These are phyloP conservation scores for Ustilago trichophora DNA, from an alignment of 1,284 basidiomycete genomes.

Conservation along the genomic window DNA sequence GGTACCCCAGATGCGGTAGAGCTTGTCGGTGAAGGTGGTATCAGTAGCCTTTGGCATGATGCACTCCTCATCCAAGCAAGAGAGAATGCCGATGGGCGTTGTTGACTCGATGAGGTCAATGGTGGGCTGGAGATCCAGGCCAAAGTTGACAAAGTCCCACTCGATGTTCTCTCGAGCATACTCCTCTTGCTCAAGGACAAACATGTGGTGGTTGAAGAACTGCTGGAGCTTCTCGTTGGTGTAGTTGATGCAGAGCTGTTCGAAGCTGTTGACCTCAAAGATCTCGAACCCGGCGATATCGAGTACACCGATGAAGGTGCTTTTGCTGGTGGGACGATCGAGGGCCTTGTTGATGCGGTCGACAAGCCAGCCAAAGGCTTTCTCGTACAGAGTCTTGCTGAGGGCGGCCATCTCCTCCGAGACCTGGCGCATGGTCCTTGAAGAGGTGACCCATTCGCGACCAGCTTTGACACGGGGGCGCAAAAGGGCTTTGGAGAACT, in stretches of 20 bases:
- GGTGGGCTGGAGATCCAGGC: constrained; percentile 94
- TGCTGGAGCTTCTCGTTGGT: constrained; percentile 75
- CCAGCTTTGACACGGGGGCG: constrained; percentile 86
- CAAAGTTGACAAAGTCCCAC: constrained; percentile 99
- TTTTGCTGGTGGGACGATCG: constrained; percentile 86
- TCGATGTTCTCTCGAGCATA: constrained; percentile 96
- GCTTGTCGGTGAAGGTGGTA: constrained; percentile 91
- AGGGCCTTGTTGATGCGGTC: constrained; percentile 94
- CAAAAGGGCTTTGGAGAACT: constrained; percentile 79
- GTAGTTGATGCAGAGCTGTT: constrained; percentile 98
- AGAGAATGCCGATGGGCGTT: constrained; percentile 84
- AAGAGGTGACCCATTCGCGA: constrained; percentile 94
- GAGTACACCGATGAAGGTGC: constrained; percentile 96
- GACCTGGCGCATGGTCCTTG: constrained; percentile 89
- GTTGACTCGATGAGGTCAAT: constrained; percentile 93
- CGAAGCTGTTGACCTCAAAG: constrained; percentile 75
- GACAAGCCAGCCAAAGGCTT: constrained; percentile 91
- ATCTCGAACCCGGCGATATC: constrained; percentile 99
- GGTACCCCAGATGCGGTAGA: constrained; percentile 68
- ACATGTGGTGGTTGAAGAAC: constrained; percentile 94
- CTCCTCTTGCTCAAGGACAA: constrained; percentile 98
- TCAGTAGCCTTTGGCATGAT: constrained; percentile 99
- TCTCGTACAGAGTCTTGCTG: constrained; percentile 97
- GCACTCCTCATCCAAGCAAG: constrained; percentile 95
- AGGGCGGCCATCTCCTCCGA: constrained; percentile 89